Base-by-base conservation (phyloP, 2,329 filamentous ascomycete species). In the Claviceps paspali region DNA sequence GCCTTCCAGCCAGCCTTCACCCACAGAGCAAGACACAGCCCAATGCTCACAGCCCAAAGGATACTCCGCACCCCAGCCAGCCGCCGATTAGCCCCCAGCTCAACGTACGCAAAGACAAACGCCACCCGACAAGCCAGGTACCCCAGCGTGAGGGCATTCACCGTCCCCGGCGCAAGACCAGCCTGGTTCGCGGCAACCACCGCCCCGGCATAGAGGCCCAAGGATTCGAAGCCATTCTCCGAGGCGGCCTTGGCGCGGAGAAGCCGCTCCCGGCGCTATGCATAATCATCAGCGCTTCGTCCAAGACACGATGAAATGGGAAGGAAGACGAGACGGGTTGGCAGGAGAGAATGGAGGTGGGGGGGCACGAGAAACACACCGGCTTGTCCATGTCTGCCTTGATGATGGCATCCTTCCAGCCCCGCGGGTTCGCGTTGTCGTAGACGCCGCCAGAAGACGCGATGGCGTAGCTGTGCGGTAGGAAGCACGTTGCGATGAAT, bases 181-280 rank as follows among this genome's bases (percentile, higher is more conserved):
- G 64, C 54, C n/a, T 52, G 47, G 48, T 67, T 68, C 43, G 60
- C 65, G 12, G 65, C 65, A 27, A 62, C 52, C 14, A 70, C 55
- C 29, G 50, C 58, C 3, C 56, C 57, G 10, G 62, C 56, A 47
- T 57, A 66, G 44, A 64, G 46, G 33, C 59, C 61, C 9, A 68
- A 42, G 3, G 59, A 62, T 50, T 68, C 64, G 43, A 63, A 56
- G 42, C 53, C 59, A 46, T 68, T 68, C 28, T 52, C 48, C 5
- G 54, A 47, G 5, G 65, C 63, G 17, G 67, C 65, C 48, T 78
- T 66, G 21, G 65, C 61, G 35, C 70, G 65, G 29, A 74, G 51
- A 22, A 68, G 59, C 37, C 63, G 62, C 49, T 73, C 74, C 49
- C 77, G 70, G 19, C 60, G 62, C 51, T 71, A 43, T 3, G 21